phyloP scores from a whole-genome alignment of 2,329 filamentous ascomycete species.

The Uncinocarpus reesii region DNA sequence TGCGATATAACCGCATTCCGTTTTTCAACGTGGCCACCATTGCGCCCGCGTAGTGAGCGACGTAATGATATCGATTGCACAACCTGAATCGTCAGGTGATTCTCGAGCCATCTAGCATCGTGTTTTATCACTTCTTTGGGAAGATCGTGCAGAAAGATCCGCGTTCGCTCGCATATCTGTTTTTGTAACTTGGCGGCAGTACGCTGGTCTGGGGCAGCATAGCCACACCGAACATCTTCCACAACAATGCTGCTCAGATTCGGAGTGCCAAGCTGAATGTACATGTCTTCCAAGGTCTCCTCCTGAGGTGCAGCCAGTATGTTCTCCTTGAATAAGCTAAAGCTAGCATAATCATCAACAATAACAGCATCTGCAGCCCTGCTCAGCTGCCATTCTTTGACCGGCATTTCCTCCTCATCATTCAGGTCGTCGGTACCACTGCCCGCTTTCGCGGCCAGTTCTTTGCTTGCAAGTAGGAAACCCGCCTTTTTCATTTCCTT shows the following conservation, averaged over 20 bases:
- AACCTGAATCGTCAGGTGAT: conserved; percentile 65
- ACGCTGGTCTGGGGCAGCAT: conserved; percentile 55
- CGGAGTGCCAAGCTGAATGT: conserved; percentile 66
- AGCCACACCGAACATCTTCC: conserved; percentile 64
- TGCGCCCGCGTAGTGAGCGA: conserved; percentile 61
- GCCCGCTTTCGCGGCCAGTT: conserved; percentile 18
- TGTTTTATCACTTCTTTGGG: conserved; percentile 68
- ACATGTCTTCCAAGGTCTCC: conserved; percentile 74
- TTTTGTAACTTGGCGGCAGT: conserved; percentile 61
- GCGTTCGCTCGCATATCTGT: conserved; percentile 75
- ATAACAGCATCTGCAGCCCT: conserved; percentile 63
- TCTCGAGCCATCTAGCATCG: conserved; percentile 82
- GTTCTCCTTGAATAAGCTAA: conserved; percentile 74
- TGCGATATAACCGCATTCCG: conserved; percentile 60
- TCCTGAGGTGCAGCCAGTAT: conserved; percentile 85
- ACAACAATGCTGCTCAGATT: conserved; percentile 67
- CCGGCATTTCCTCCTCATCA: conserved; percentile 51
- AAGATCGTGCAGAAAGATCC: conserved; percentile 82
- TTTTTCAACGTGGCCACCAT: conserved; percentile 61
- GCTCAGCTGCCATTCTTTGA: conserved; percentile 70
- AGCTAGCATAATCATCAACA: conserved; percentile 80
- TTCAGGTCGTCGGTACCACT: conserved; percentile 39
- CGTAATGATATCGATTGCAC: conserved; percentile 70
- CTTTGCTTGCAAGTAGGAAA: conserved; percentile 75
- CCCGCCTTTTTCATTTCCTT: conserved; percentile 61